Conservation (phyloP, 2,329 filamentous ascomycete species). For the Berkeleyomyces basicola region DNA sequence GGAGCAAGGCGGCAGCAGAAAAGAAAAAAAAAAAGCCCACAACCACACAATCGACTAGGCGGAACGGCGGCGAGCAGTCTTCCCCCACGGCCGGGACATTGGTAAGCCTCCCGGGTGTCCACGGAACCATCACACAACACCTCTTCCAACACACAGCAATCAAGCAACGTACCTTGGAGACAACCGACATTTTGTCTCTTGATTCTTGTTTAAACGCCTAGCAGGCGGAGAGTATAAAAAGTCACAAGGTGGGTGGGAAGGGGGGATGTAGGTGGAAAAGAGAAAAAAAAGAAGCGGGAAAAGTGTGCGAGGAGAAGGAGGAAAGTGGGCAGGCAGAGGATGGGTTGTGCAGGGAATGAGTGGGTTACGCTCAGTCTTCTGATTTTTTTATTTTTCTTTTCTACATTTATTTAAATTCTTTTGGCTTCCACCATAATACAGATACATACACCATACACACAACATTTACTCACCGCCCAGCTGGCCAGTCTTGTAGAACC, state of each 20-base stretch:
- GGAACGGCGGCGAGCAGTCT: not conserved
- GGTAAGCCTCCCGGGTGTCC: not conserved
- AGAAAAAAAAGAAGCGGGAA: slow-evolving; percentile 12
- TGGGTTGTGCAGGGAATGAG: slow-evolving; percentile 12
- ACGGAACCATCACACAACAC: not conserved
- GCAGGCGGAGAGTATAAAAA: slow-evolving; percentile 14
- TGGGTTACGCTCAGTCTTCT: not conserved
- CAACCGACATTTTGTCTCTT: slow-evolving; percentile 45
- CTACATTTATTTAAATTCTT: not conserved
- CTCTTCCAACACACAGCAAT: not conserved
- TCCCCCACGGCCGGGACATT: no score
- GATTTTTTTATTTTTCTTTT: slow-evolving; percentile 6
- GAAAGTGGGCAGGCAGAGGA: slow-evolving; percentile 6
- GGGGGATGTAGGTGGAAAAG: slow-evolving; percentile 12
- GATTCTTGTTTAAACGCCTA: slow-evolving; percentile 17
- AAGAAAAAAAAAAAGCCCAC: not conserved
- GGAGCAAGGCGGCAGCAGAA: not conserved
- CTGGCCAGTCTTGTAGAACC: no score
- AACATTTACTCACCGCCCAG: no score
- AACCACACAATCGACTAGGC: not conserved
- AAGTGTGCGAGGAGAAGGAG: not conserved
- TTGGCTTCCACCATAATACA: not conserved
- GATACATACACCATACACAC: no score
- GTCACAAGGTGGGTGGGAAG: slow-evolving; percentile 13
- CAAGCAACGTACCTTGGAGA: slow-evolving; percentile 35